A percentile compares a stretch with the other conserved stretches of the same genome.
These are phyloP conservation scores for Fusarium torreyae DNA, from an alignment of 2,329 filamentous ascomycete species.

Conservation along the genomic window DNA sequence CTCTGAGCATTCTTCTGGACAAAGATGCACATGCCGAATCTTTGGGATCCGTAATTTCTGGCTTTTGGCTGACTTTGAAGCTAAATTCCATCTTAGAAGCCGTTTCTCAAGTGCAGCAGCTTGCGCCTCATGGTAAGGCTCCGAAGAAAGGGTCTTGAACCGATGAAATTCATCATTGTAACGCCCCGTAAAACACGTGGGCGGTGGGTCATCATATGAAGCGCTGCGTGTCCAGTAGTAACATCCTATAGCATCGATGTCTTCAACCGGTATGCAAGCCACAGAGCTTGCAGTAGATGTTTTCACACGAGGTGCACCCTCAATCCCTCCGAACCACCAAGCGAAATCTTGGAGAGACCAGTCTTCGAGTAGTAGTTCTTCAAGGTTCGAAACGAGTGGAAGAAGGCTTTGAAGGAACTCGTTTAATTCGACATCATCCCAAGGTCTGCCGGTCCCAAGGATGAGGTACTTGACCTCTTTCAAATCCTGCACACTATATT, in stretches of 20 bases:
- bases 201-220: no score
- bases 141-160: no score
- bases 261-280: background rate
- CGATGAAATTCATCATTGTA: no score
- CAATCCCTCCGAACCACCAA: background rate
- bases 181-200: no score
- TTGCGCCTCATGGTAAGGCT: no score
- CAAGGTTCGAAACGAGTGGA: no score
- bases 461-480: background rate
- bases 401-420: background rate
- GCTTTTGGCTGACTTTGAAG: no score
- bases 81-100: no score
- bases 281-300: background rate
- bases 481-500: background rate
- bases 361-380: background rate
- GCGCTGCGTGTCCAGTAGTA: background rate
- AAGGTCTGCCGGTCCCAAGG: background rate
- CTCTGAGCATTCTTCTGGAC: background rate
- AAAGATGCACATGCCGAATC: background rate
- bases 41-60: background rate
- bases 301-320: no score
- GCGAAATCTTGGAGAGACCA: background rate
- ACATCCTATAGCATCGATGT: background rate
- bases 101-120: no score
- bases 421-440: no score